Conservation (phyloP, 2,329 filamentous ascomycete species). For the Pseudogymnoascus sp. region DNA sequence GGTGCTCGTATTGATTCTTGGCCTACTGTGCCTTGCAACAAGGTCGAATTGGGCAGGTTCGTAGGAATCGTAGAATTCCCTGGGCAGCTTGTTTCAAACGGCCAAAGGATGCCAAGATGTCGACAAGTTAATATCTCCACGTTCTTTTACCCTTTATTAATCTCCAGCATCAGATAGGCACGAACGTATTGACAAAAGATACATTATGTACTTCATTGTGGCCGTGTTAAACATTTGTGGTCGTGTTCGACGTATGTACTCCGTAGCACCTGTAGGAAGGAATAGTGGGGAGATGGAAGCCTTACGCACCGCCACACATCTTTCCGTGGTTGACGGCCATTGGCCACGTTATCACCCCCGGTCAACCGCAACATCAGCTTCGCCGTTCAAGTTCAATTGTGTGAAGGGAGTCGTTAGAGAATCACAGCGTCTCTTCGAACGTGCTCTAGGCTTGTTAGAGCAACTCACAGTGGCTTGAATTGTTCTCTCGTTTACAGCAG, state of each 20-base stretch:
- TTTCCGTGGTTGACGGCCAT: not conserved
- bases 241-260: not conserved
- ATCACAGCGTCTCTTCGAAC: not conserved
- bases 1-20: not conserved
- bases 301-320: constrained; percentile 6
- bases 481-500: not conserved
- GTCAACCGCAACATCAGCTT: constrained; percentile 3
- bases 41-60: not conserved
- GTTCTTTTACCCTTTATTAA: not conserved
- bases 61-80: not conserved
- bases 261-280: not conserved
- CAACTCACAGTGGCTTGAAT: not conserved
- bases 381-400: constrained; percentile 8
- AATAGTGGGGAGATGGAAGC: not conserved
- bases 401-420: not conserved
- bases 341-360: constrained; percentile 8
- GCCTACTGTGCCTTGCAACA: not conserved
- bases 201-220: not conserved
- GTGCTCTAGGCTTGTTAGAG: not conserved
- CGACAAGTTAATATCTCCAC: not conserved
- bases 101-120: not conserved
- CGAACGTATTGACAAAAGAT: not conserved
- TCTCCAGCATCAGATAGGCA: not conserved
- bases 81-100: not conserved
- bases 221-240: constrained; percentile 2